phyloP scores from a whole-genome alignment of 371 early-diverging fungal species.

The Lichtheimia hyalospora region DNA sequence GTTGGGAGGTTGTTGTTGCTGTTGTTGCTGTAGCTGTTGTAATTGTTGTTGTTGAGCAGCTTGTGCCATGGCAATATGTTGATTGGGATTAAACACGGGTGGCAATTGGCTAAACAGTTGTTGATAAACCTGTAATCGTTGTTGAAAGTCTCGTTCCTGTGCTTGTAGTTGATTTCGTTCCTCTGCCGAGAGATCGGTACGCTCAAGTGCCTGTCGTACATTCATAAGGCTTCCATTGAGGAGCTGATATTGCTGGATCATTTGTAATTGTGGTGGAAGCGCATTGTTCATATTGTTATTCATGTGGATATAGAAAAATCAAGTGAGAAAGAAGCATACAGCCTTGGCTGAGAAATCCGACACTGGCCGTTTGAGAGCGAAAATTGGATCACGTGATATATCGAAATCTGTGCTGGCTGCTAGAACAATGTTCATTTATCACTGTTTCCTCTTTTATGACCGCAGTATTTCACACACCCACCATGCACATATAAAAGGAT shows the following conservation, averaged over 20 bases:
- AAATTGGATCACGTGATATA: too few species aligned
- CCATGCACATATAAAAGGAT: too few species aligned
- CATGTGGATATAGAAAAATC: not conserved
- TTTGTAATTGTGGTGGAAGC: not conserved
- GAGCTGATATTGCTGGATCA: constrained; percentile 7
- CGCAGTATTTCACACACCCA: too few species aligned
- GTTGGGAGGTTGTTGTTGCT: constrained; percentile 6
- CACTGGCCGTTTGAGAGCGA: too few species aligned
- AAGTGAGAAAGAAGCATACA: too few species aligned
- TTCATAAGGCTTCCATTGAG: constrained; percentile 9
- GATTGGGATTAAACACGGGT: constrained; percentile 5
- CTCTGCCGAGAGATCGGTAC: constrained; percentile 31
- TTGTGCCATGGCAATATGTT: constrained; percentile 4
- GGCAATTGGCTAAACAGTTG: not conserved
- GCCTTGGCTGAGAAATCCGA: too few species aligned
- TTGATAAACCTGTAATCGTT: constrained; percentile 14
- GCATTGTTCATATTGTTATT: not conserved
- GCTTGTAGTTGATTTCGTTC: constrained; percentile 28
- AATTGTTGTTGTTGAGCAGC: not conserved
- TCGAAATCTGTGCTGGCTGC: too few species aligned
- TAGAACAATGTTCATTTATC: too few species aligned
- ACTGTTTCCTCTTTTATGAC: too few species aligned
- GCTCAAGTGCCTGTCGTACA: constrained; percentile 34
- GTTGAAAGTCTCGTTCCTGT: constrained; percentile 21
- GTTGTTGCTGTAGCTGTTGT: not conserved